These are phyloP conservation scores for Trichoderma sp. DNA, from an alignment of 2,329 filamentous ascomycete species.

Conservation along the genomic window DNA sequence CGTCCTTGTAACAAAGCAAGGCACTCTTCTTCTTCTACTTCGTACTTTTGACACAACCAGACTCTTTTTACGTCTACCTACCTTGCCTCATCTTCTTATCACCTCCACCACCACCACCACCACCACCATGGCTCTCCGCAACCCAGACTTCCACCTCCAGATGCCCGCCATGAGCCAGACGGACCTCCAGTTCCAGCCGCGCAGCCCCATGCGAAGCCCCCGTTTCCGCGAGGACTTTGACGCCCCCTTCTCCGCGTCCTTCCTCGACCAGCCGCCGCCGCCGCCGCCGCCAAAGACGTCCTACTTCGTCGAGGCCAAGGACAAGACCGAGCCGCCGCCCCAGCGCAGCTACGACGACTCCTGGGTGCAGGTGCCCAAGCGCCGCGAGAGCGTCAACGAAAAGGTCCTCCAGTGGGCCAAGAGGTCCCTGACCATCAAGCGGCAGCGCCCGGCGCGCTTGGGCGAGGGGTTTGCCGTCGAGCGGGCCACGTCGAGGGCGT, in stretches of 20 bases:
- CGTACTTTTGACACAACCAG: background rate
- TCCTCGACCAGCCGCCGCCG: constrained; percentile 39
- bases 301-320: constrained; percentile 35
- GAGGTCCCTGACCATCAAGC: constrained; percentile 38
- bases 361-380: constrained; percentile 36
- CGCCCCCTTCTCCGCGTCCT: constrained; percentile 43
- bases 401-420: constrained; percentile 42
- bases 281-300: constrained; percentile 40
- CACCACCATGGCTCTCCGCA: constrained; percentile 36
- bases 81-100: background rate
- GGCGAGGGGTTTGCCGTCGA: constrained; percentile 33
- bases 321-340: constrained; percentile 33
- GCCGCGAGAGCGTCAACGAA: constrained; percentile 40
- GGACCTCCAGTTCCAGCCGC: constrained; percentile 22
- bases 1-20: background rate
- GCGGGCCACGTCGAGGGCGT: constrained; percentile 15
- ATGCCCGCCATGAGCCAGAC: constrained; percentile 33
- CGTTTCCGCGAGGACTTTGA: constrained; percentile 46
- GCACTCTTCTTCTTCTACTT: too few species aligned
- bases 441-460: constrained; percentile 33
- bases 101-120: too few species aligned
- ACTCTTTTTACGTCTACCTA: background rate
- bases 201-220: constrained; percentile 36
- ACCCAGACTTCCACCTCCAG: constrained; percentile 36
- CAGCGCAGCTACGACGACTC: constrained; percentile 32